A percentile compares a stretch with the other conserved stretches of the same genome.
Conservation (phyloP, 2,329 filamentous ascomycete genomes). For the Paraphoma sp. region DNA sequence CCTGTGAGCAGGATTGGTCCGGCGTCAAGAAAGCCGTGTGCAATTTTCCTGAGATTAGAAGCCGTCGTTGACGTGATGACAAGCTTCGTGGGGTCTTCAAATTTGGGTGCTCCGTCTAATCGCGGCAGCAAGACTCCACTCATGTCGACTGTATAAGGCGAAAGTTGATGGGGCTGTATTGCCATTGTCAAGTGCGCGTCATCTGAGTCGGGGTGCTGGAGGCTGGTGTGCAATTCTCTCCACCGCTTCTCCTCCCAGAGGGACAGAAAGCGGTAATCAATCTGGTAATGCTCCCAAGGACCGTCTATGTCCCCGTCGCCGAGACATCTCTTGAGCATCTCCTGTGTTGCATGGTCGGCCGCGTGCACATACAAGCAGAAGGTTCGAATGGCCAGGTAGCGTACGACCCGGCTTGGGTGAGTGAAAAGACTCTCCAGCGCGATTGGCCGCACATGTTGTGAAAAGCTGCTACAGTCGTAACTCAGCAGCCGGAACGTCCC, state of each 20-base stretch:
- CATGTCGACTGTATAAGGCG: slow-evolving; percentile 41
- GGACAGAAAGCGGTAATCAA: slow-evolving; percentile 79
- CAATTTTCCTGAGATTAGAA: slow-evolving; percentile 74
- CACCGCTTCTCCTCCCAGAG: slow-evolving; percentile 69
- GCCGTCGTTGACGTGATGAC: slow-evolving; percentile 76
- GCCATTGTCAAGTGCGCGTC: neutral
- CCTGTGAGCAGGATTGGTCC: slow-evolving; percentile 84
- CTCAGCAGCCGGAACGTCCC: slow-evolving; percentile 80
- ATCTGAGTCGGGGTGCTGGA: slow-evolving; percentile 9
- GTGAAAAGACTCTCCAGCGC: slow-evolving; percentile 73
- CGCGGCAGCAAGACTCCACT: slow-evolving; percentile 49
- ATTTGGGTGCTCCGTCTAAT: slow-evolving; percentile 36
- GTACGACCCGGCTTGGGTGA: slow-evolving; percentile 64
- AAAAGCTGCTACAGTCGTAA: slow-evolving; percentile 74
- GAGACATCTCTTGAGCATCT: slow-evolving; percentile 71
- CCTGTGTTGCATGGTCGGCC: slow-evolving; percentile 78
- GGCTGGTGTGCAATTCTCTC: slow-evolving; percentile 26
- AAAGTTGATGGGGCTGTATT: slow-evolving; percentile 29
- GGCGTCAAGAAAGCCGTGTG: slow-evolving; percentile 68
- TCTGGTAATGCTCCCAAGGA: slow-evolving; percentile 74
- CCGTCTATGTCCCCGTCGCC: slow-evolving; percentile 69
- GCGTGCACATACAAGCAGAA: slow-evolving; percentile 81
- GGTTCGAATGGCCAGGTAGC: slow-evolving; percentile 82
- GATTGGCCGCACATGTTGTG: slow-evolving; percentile 67
- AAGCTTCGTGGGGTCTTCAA: slow-evolving; percentile 34